phyloP scores from a whole-genome alignment of 768 basidiomycete genomes.

The Boletus rubroflammeus region DNA sequence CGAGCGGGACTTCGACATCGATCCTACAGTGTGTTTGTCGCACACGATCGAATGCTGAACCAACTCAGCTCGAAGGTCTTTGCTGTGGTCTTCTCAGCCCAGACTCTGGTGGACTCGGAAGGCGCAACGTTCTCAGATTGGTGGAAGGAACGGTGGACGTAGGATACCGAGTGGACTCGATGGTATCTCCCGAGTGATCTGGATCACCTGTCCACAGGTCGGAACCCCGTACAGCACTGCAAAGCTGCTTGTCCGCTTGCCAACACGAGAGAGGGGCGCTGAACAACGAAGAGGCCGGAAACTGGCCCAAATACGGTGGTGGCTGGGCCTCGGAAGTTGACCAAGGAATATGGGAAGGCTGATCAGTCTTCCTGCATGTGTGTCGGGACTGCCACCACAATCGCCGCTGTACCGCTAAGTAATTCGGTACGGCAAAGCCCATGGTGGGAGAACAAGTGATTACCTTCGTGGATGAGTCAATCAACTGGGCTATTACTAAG shows the following conservation, averaged over 20 bases:
- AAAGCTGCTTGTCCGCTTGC: not conserved
- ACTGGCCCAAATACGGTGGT: not conserved
- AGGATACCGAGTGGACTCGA: not conserved
- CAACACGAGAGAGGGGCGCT: not conserved
- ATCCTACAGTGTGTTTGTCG: not conserved
- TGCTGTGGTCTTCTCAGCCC: slow-evolving; percentile 1
- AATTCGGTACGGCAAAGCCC: not conserved
- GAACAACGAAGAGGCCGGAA: not conserved
- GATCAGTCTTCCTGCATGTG: not conserved
- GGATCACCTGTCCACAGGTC: not conserved
- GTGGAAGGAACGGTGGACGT: slow-evolving; percentile 1
- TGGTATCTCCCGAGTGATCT: not conserved
- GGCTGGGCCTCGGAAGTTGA: not conserved
- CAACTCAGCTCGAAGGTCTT: not conserved
- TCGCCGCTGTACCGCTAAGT: not conserved
- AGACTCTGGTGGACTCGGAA: not conserved
- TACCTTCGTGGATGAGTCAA: not conserved
- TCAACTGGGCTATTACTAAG: not conserved
- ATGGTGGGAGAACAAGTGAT: no score
- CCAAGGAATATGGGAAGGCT: not conserved
- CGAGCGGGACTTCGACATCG: not conserved
- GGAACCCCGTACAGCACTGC: not conserved
- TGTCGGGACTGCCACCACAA: not conserved
- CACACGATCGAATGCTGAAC: not conserved
- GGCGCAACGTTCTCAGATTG: not conserved